These are phyloP conservation scores for Fusarium setosum DNA, from an alignment of 2,329 filamentous ascomycete genomes.

Conservation along the genomic window DNA sequence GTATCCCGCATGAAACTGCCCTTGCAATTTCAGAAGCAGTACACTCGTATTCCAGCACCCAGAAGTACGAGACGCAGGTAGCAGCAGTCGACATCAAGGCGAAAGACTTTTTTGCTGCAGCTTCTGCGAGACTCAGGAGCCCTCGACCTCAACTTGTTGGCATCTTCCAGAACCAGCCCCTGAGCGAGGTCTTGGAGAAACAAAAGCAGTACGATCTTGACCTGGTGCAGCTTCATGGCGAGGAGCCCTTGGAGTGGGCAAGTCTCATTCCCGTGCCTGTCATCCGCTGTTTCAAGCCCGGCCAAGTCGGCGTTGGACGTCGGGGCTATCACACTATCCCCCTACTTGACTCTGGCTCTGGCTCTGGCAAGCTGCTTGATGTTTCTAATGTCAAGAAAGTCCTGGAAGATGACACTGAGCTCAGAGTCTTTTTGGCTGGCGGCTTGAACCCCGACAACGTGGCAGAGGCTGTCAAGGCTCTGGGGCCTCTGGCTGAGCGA, in stretches of 20 bases:
- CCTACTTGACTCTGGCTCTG: conserved; percentile 87
- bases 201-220: conserved; percentile 83
- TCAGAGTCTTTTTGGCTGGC: conserved; percentile 85
- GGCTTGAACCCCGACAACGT: conserved; percentile 88
- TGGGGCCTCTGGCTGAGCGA: conserved; percentile 70
- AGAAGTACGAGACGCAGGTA: conserved; percentile 47
- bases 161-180: conserved; percentile 91
- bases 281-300: conserved; percentile 84
- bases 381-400: conserved; percentile 74
- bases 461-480: conserved; percentile 68
- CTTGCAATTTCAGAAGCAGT: conserved; percentile 83
- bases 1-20: conserved; percentile 82
- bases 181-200: conserved; percentile 83
- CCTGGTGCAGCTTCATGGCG: conserved; percentile 91
- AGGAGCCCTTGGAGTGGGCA: conserved; percentile 94
- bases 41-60: conserved; percentile 70
- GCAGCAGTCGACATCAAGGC: conserved; percentile 48
- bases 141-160: conserved; percentile 84
- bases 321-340: conserved; percentile 87
- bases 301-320: conserved; percentile 75
- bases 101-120: conserved; percentile 78
- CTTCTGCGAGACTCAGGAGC: conserved; percentile 60
- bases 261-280: conserved; percentile 91
- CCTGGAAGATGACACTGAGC: conserved; percentile 74
- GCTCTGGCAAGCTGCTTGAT: conserved; percentile 84